Evolutionary conservation across 2,329 filamentous ascomycete genomes (phyloP), one percentile per base, ranked within the genome.

Genomic region (Cercospora sp.): DNA sequence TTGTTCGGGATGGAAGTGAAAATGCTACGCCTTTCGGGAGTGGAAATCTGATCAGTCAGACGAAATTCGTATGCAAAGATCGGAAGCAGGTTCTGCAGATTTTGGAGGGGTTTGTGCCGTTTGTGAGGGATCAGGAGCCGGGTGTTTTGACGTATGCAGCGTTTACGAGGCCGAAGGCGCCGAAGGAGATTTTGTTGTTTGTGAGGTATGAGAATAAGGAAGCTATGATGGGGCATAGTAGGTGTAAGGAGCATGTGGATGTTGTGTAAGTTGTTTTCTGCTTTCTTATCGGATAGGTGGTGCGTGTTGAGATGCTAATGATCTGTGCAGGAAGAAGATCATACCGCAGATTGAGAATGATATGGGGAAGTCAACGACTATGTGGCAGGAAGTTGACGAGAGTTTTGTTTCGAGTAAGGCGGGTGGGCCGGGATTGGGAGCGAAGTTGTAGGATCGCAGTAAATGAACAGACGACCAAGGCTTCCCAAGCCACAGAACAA

Each of bases 321-420:
- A 10, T 20, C 2, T 26, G 12, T 30, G 23, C 28, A 74, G 73
- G 36, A 70, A 73, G 65, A 64, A 69, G 60, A 64, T 75, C n/a
- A 51, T 59, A 39, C 66, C 64, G 36, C 26, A 67, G 12, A 39
- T 72, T 26, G 69, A 72, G 23, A 66, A 67, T 48, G 66, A 70
- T 23, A 33, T 72, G 16, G 63, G 58, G 3, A 64, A 51, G 20
- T 55, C 63, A 10, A 76, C 74, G 31, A 75, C 71, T 16, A 33
- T 74, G 36, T 76, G 75, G 75, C 64, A 71, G 36, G 74, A 77
- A 45, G 63, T 75, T n/a, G 68, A 72, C 13, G 75, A 77, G 67
- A 76, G 75, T 59, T 76, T 77, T 64, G 70, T 75, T 3, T 69
- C 68, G 33, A 67, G 42, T 9, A 57, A 55, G 36, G 64, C 42